phyloP scores from a whole-genome alignment of 1,139 yeast species.

The Geotrichum reessii region DNA sequence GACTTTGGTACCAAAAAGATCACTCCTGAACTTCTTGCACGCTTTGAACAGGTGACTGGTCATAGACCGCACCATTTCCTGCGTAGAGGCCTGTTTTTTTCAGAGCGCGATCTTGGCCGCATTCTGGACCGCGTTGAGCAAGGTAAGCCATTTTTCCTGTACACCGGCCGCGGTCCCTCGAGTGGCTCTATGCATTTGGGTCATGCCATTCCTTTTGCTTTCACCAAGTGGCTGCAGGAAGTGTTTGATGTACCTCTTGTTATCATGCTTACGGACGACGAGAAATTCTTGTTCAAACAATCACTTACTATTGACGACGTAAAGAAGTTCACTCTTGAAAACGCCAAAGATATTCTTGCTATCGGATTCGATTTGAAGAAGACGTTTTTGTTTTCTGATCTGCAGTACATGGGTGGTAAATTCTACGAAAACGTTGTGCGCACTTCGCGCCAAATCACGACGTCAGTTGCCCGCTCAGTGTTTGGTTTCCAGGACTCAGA shows the following conservation, averaged over 20 bases:
- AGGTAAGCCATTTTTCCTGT: constrained; percentile 90
- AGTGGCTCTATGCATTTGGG: constrained; percentile 95
- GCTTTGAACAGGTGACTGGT: constrained; percentile 82
- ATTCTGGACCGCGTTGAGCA: constrained; percentile 87
- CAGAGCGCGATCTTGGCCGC: constrained; percentile 77
- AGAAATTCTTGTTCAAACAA: constrained; percentile 90
- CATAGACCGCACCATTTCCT: constrained; percentile 87
- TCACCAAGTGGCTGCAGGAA: constrained; percentile 97
- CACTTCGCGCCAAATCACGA: constrained; percentile 92
- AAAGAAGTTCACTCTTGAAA: constrained; percentile 60
- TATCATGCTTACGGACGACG: constrained; percentile 94
- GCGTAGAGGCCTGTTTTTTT: constrained; percentile 87
- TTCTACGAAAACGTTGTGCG: constrained; percentile 92
- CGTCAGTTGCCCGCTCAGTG: constrained; percentile 94
- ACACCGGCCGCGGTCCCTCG: constrained; percentile 98
- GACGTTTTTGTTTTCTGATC: constrained; percentile 90
- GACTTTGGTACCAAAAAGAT: constrained; percentile 85
- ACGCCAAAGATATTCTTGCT: constrained; percentile 90
- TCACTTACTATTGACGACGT: constrained; percentile 86
- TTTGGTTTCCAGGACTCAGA: constrained; percentile 95
- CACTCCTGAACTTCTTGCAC: constrained; percentile 59
- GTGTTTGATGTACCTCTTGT: constrained; percentile 97
- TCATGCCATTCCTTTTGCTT: constrained; percentile 91
- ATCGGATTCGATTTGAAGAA: constrained; percentile 93
- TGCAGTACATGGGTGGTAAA: constrained; percentile 87